Evolutionary conservation across 805 yeast species (phyloP).

Genomic region (Limtongozyma cylindracea): DNA sequence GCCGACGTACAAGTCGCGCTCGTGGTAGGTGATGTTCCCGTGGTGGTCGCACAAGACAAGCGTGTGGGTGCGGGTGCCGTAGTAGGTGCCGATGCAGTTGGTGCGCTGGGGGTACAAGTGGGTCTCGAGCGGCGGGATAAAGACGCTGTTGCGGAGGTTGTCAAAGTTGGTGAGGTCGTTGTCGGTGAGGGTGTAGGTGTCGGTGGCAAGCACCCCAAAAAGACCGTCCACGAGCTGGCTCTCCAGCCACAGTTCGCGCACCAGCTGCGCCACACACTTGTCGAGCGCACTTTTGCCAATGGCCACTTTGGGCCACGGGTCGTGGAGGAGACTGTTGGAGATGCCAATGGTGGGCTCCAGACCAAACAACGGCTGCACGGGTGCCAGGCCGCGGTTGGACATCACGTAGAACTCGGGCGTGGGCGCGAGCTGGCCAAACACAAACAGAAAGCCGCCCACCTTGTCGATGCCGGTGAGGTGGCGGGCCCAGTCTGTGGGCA

Average conservation of each 20-base stretch:
- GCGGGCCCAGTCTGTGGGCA: conserved; percentile 1
- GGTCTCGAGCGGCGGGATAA: conserved; percentile 34
- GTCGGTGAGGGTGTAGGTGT: conserved; percentile 10
- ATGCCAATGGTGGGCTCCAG: conserved; percentile 21
- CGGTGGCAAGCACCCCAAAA: conserved; percentile 23
- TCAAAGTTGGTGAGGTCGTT: conserved; percentile 5
- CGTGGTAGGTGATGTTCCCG: conserved; percentile 31
- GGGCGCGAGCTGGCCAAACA: conserved; percentile 22
- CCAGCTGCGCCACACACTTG: conserved; percentile 2
- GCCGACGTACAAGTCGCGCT: conserved; percentile 34
- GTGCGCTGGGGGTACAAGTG: conserved; percentile 3
- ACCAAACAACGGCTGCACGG: conserved; percentile 1
- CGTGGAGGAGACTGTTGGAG: conserved; percentile 38
- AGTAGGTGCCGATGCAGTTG: conserved; percentile 5
- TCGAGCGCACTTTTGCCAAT: conserved; percentile 15
- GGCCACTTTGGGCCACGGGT: conserved; percentile 56
- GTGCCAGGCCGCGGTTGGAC: conserved; percentile 17
- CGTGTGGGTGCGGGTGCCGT: conserved; percentile 82
- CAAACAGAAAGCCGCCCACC: conserved; percentile 39
- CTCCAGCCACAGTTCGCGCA: background rate
- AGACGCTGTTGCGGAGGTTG: conserved; percentile 32
- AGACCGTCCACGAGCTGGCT: conserved; percentile 17
- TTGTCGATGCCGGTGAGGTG: conserved; percentile 3
- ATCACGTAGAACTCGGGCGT: conserved; percentile 12
- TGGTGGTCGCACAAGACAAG: conserved; percentile 29